Evolutionary conservation across 805 yeast species (phyloP), one percentile per base, ranked within the genome.

Genomic region (Phaffomyces opuntiae): DNA sequence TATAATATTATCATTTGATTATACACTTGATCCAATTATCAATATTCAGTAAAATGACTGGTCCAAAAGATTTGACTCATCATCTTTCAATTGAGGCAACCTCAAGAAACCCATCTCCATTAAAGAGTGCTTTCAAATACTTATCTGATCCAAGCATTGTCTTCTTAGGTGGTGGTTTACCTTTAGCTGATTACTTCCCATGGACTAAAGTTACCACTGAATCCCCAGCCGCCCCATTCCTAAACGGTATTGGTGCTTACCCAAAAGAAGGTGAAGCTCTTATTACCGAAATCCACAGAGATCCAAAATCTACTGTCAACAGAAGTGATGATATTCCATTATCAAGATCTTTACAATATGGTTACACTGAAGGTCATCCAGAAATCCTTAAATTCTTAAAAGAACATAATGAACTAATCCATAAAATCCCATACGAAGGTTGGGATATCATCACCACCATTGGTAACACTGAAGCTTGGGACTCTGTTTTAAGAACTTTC

Each of bases 141-240:
- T 83, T 71, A 59, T 69, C 71, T 38, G 74, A 78, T 52, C 96
- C 96, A 32, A 78, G 82, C 44, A 73, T 93, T 60, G 81, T 88
- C 46, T 90, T 89, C 62, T 76, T 91, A 46, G 98, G 97, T 45
- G 99, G 98, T 57, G 99, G 99, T 8, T 76, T 91, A 56, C 99
- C 99, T 13, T 69, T 87, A 63, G 70, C 96, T 25, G 91, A 85
- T 52, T 85, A 87, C 67, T 91, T 91, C 76, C 98, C 99, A 38
- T 87, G 91, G 76, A 87, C 89, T 57, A 77, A 80, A 53, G 63
- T 91, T 47, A 63, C 74, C 21, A 83, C 84, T 13, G 78, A 78
- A 46, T 72, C 88, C 7, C 95, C 96, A 46, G 73, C 80, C 12
- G 84, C 93, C 21, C 95, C 96, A 2, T 91, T 89, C 63, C 58